Evolutionary conservation across 2,329 filamentous ascomycete genomes (phyloP), one percentile per base, ranked within the genome.

Genomic region (Talaromyces sp.): DNA sequence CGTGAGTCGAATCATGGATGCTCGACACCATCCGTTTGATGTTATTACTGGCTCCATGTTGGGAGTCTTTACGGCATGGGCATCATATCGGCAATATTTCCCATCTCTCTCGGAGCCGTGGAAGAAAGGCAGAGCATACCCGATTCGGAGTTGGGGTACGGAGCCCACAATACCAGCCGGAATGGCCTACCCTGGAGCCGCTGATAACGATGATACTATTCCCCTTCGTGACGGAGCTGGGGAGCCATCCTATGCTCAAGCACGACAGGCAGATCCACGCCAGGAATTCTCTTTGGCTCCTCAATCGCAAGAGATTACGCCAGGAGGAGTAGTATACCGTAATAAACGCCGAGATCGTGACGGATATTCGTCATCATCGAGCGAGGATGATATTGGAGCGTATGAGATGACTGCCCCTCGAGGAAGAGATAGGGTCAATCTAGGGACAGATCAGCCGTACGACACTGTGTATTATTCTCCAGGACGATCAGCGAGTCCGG

Each of bases 11-110:
- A 84, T 84, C 58, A 84, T 84, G 82, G 82, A 85, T 63, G 81
- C 81, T 21, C 77, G 82, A 15, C 82, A 85, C 59, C 82, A 85
- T 63, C 81, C 82, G 0, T 84, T 85, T 66, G 82, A 85, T 62
- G 82, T 85, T 31, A 75, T 85, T 40, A 79, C 78, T 11, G 82
- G 82, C 8, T 80, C 78, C 1, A 62, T 80, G 9, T 70, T 85
- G 2, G 82, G 82, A 3, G 73, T 83, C 17, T 63, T 78, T 33
- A 78, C 78, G 39, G 81, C 80, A 8, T 81, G 75, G 70, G 72
- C 75, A 31, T 72, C 81, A 1, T 85, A 84, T 63, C 75, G 80
- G 46, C 82, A 84, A 66, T 85, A 85, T 66, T 85, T 84, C 69
- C 82, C 82, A 17, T 72, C 82, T 0, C 67, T 84, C 9, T 74